Conservation (phyloP, 2,329 filamentous ascomycete species). For the Rachicladosporium sp. region DNA sequence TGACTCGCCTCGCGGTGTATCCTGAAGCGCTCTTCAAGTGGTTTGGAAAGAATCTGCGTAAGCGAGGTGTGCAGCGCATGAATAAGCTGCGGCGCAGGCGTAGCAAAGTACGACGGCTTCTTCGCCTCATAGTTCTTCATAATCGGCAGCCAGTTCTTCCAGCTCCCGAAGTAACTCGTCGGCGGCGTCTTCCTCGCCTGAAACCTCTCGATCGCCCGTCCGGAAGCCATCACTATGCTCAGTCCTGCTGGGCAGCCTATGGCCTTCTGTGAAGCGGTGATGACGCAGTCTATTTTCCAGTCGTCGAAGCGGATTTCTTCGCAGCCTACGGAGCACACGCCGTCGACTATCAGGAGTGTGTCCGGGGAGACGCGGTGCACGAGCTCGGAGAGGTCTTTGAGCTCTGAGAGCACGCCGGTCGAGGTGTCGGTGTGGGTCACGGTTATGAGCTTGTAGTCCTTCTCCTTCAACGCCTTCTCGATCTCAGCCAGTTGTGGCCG, state of each 20-base stretch:
- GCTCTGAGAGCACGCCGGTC: conserved; percentile 85
- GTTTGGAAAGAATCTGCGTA: conserved; percentile 68
- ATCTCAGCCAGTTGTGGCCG: conserved; percentile 78
- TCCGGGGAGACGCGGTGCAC: conserved; percentile 80
- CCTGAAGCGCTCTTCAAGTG: conserved; percentile 71
- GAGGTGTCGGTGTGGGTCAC: conserved; percentile 97
- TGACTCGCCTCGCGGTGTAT: conserved; percentile 68
- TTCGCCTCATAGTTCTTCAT: conserved; percentile 99
- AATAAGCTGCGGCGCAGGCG: conserved; percentile 84
- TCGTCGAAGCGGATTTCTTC: conserved; percentile 95
- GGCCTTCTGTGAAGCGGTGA: conserved; percentile 93
- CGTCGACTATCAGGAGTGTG: conserved; percentile 84
- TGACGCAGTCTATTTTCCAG: conserved; percentile 83
- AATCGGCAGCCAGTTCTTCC: conserved; percentile 95
- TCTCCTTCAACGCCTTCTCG: conserved; percentile 76
- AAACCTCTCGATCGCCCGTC: conserved; percentile 69
- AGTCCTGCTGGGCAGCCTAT: conserved; percentile 91
- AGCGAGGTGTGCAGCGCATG: conserved; percentile 85
- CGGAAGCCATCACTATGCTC: conserved; percentile 88
- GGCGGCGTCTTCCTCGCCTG: conserved; percentile 71
- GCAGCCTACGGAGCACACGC: conserved; percentile 90
- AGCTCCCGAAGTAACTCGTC: conserved; percentile 83
- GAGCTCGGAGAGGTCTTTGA: conserved; percentile 70
- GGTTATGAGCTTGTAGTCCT: conserved; percentile 87
- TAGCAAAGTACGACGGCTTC: conserved; percentile 97